Percentiles rank a stretch among this genome's conserved stretches.
These are phyloP conservation scores for Hygrophorus russula DNA, from an alignment of 768 basidiomycete genomes.

Conservation along the genomic window DNA sequence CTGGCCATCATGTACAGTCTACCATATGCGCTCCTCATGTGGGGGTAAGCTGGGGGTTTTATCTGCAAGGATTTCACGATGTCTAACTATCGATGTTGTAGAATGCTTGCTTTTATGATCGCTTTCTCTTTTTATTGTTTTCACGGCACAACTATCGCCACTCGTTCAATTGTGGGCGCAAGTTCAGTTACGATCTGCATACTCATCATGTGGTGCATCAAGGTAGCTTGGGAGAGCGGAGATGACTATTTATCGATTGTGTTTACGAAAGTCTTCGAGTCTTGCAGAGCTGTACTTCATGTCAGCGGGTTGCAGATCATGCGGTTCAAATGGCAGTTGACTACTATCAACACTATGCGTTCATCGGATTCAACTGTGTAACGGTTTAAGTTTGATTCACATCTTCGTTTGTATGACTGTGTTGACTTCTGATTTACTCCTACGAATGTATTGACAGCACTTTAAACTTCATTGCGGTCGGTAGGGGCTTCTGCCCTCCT, in stretches of 20 bases:
- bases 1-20: constrained; percentile 43
- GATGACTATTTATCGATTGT: constrained; percentile 4
- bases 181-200: constrained; percentile 17
- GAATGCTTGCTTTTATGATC: constrained; percentile 27
- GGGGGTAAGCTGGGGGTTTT: constrained; percentile 32
- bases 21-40: constrained; percentile 46
- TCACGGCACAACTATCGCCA: constrained; percentile 13
- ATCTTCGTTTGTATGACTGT: too few relatives aligned
- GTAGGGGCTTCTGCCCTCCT: too few relatives aligned
- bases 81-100: constrained; percentile 8
- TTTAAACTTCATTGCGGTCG: too few relatives aligned
- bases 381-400: too few relatives aligned
- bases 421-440: too few relatives aligned
- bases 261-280: too few relatives aligned
- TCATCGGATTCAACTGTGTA: too few relatives aligned
- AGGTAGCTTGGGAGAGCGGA: constrained; percentile 26
- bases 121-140: constrained; percentile 27
- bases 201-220: constrained; percentile 35
- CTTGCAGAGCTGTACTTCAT: too few relatives aligned
- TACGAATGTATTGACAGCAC: too few relatives aligned
- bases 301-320: too few relatives aligned
- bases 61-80: not conserved
- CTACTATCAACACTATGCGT: too few relatives aligned
- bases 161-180: constrained; percentile 18
- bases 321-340: too few relatives aligned